Conservation (phyloP, 2,329 filamentous ascomycete genomes). For the Aureobasidium leucospermi region DNA sequence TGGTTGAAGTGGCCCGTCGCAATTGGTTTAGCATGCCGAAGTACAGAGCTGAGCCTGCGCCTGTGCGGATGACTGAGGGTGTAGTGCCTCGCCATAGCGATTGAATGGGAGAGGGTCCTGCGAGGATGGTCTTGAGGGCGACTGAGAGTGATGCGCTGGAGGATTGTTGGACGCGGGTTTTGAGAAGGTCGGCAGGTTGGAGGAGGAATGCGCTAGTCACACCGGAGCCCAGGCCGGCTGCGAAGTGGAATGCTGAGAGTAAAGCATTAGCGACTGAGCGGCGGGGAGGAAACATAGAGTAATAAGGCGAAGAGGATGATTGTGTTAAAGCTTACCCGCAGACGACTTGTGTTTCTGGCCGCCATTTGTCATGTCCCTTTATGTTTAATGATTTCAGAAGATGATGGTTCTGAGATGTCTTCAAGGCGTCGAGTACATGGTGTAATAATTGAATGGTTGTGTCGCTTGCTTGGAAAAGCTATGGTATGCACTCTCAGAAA, state of each 20-base stretch:
- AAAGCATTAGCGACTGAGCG: background rate
- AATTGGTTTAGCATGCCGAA: slow-evolving; percentile 73
- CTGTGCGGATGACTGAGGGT: slow-evolving; percentile 87
- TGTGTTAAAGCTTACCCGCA: slow-evolving; percentile 1
- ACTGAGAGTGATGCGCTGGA: slow-evolving; percentile 57
- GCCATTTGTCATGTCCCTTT: slow-evolving; percentile 17
- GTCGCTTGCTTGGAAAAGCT: background rate
- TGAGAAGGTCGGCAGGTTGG: slow-evolving; percentile 91
- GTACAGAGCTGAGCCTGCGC: slow-evolving; percentile 87
- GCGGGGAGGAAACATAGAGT: background rate
- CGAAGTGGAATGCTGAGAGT: slow-evolving; percentile 69
- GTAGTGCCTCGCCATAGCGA: slow-evolving; percentile 88
- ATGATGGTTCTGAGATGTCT: background rate
- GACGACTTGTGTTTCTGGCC: slow-evolving; percentile 18
- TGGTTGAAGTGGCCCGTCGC: slow-evolving; percentile 31
- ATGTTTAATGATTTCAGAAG: background rate
- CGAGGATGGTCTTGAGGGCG: slow-evolving; percentile 63
- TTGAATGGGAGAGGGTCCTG: slow-evolving; percentile 58
- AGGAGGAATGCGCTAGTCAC: slow-evolving; percentile 81
- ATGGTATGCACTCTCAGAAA: slow-evolving; percentile 8
- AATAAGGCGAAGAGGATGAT: background rate
- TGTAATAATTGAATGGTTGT: background rate
- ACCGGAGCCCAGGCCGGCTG: slow-evolving; percentile 80
- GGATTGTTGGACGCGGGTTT: slow-evolving; percentile 91
- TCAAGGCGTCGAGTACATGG: slow-evolving; percentile 11